Evolutionary conservation across 139 green algal species (phyloP), one percentile per base, ranked within the genome.

Genomic region (Bryopsis sp.): DNA sequence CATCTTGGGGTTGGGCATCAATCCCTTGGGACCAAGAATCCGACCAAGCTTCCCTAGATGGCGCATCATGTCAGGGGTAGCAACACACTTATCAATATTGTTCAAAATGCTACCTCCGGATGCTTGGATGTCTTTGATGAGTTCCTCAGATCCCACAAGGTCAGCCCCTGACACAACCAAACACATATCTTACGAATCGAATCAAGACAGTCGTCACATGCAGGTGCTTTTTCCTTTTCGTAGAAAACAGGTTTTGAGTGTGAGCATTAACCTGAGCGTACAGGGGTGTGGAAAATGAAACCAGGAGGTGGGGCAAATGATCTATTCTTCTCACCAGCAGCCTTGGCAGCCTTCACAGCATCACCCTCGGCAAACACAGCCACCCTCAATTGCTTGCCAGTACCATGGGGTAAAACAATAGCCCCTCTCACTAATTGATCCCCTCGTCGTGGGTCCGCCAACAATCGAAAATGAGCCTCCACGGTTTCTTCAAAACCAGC

Each of bases 1-100:
- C 61, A 91, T 63, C 76, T 97, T 98, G 64, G 93, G 90, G 77
- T 97, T 98, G 70, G 94, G 94, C 94, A 99, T 99, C 59, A 99
- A 83, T 6, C 94, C 94, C 48, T 85, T 82, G 37, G 94, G 94
- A 33, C 94, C 92, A 50, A 98, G 78, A 31, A 96, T 74, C 54
- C 79, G 85, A 34, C 81, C 80, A 35, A 93, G 77, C 54, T 85
- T 78, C 2, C 82, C 78, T 50, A 93, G 58, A 7, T 15, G 32
- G 38, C 66, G 75, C 89, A 95, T 96, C 79, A 97, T 89, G 54
- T 80, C 88, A 0, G 90, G 90, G 2, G 89, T 95, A 31, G 85
- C 82, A 19, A 94, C 61, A 38, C 72, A 74, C 63, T 81, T 80
- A 67, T 93, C 83, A 72, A 94, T 91, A 31, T 64, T 7, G 2